A percentile compares a stretch with the other conserved stretches of the same genome.
phyloP scores from a whole-genome alignment of 2,329 filamentous ascomycete species.

The Meredithiella fracta region DNA sequence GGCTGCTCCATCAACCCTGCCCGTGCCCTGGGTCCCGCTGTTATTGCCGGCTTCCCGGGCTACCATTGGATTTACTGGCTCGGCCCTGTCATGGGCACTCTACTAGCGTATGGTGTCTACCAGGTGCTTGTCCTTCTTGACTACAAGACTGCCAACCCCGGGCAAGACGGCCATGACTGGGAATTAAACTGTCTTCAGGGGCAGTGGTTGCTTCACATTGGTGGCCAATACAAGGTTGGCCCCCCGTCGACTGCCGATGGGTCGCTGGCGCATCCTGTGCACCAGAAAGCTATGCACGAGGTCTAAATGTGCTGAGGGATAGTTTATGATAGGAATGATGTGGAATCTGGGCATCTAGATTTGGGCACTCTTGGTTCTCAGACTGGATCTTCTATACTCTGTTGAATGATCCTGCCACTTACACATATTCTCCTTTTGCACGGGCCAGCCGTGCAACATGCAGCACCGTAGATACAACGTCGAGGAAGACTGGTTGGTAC shows the following conservation, averaged over 20 bases:
- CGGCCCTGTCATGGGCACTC: constrained; percentile 32
- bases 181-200: constrained; percentile 16
- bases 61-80: constrained; percentile 42
- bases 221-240: constrained; percentile 9
- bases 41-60: constrained; percentile 26
- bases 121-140: constrained; percentile 33
- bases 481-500: neutral
- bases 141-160: constrained; percentile 34
- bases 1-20: constrained; percentile 35
- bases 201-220: constrained; percentile 8
- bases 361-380: neutral
- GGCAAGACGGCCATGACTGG: constrained; percentile 28
- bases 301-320: constrained; percentile 15
- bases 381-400: neutral
- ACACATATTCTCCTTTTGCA: neutral
- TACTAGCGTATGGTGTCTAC: constrained; percentile 34
- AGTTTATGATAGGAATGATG: neutral
- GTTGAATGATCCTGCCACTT: neutral
- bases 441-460: neutral
- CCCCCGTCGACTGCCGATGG: constrained; percentile 13
- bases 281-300: neutral
- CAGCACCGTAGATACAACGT: neutral
- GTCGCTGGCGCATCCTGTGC: constrained; percentile 3
- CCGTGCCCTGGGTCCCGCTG: constrained; percentile 33
- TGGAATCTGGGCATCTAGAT: too few species aligned